Evolutionary conservation across 306 rosid species (phyloP).

Genomic region (Glycine latifolia): DNA sequence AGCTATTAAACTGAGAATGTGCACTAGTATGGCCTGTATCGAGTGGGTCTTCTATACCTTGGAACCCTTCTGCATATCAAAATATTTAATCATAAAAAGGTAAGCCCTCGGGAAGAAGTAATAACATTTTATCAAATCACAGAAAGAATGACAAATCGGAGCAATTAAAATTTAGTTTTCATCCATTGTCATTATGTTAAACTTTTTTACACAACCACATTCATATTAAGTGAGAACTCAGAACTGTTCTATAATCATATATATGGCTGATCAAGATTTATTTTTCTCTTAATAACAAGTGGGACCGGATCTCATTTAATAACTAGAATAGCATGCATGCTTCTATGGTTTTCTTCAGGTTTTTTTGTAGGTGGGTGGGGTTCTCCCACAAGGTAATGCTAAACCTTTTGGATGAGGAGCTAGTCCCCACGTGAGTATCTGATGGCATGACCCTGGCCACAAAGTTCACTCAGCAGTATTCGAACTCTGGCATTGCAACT

Average conservation of each 20-base stretch:
- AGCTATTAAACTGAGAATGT: conserved; percentile 47
- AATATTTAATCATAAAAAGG: conserved; percentile 26
- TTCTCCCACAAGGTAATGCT: background rate
- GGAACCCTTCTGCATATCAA: conserved; percentile 84
- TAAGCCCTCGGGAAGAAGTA: conserved; percentile 10
- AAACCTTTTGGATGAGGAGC: background rate
- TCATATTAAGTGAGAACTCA: background rate
- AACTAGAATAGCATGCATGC: background rate
- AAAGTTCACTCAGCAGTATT: background rate
- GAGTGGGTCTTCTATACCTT: conserved; percentile 90
- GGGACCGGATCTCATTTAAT: background rate
- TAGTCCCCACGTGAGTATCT: background rate
- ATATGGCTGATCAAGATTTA: background rate
- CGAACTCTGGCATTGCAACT: background rate
- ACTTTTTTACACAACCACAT: background rate
- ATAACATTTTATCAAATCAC: conserved; percentile 1
- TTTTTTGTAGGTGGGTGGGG: background rate
- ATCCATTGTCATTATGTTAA: background rate
- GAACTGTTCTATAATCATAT: background rate
- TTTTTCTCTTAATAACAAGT: background rate
- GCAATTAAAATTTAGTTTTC: background rate
- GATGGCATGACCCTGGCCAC: background rate
- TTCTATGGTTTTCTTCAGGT: background rate
- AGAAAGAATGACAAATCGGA: conserved; percentile 29
- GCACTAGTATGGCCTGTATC: conserved; percentile 88